Evolutionary conservation across 2,329 filamentous ascomycete genomes (phyloP), one percentile per base, ranked within the genome.

Genomic region (Neonectria magnoliae): DNA sequence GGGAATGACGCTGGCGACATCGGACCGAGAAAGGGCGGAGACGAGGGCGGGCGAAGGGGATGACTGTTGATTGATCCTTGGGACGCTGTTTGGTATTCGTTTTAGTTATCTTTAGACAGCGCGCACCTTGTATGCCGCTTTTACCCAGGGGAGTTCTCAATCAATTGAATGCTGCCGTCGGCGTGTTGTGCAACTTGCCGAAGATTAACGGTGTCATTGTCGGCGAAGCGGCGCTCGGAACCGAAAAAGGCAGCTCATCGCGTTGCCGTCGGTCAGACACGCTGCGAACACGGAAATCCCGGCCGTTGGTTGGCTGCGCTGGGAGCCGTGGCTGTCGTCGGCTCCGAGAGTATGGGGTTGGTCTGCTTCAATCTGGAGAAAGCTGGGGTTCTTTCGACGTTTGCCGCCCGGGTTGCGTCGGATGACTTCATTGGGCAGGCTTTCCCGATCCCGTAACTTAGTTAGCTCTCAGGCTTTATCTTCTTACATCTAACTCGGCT

Each of bases 351-450:
- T 59, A 58, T 29, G 56, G 61, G 50, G 44, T 59, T 58, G 33
- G 52, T 48, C 33, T 58, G 45, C 13, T 52, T 53, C 20, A 38
- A 54, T 36, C 51, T 58, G 71, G 60, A 64, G 59, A 73, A 71
- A 74, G 64, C 68, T 73, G 71, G 69, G 66, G 71, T 68, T 68
- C 18, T 8, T 64, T 52, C 51, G 63, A 64, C 53, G 60, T 60
- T 61, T 61, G 56, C 60, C 68, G 71, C 68, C 66, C 74, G 74
- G 74, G 67, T 75, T 74, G 55, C 71, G 62, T 74, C 74, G 73
- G 74, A 75, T 76, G 73, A 73, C 73, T 75, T 71, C 71, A 72
- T 72, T 60, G 55, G 47, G 60, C 64, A 70, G 66, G 63, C 66
- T 66, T 68, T 73, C 65, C 69, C 70, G 69, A 59, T 42, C 60